Conservation (phyloP, 177 flowering plant genomes). For the Vitis hybrid region DNA sequence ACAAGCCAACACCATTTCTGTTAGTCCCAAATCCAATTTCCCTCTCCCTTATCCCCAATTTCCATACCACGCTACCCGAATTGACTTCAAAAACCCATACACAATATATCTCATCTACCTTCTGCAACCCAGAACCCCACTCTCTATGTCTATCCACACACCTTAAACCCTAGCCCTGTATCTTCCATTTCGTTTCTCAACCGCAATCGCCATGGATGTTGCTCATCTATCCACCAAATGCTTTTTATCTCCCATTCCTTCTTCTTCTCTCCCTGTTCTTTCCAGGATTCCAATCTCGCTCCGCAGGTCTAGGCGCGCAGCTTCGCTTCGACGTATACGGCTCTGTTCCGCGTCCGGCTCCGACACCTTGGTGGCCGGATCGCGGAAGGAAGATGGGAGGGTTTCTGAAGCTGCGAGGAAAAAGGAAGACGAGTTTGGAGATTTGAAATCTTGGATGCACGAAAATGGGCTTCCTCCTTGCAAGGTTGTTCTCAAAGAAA, state of each 20-base stretch:
- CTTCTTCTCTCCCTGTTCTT: conserved; percentile 15
- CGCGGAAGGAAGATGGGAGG: conserved; percentile 39
- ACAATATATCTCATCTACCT: neutral
- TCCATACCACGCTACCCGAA: neutral
- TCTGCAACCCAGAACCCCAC: neutral
- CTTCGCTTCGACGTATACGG: conserved; percentile 26
- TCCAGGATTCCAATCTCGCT: conserved; percentile 29
- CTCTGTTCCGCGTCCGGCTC: conserved; percentile 50
- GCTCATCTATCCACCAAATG: conserved; percentile 17
- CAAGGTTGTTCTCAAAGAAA: conserved; percentile 76
- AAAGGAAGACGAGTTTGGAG: conserved; percentile 42
- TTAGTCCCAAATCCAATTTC: neutral
- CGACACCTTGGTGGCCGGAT: conserved; percentile 62
- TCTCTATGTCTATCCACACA: neutral
- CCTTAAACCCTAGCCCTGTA: conserved; percentile 7
- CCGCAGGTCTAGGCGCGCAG: neutral
- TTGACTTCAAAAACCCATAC: neutral
- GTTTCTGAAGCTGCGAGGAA: conserved; percentile 25
- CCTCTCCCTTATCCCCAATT: neutral
- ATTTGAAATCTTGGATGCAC: conserved; percentile 95
- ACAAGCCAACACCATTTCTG: neutral
- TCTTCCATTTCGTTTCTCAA: neutral
- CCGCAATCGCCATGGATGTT: conserved; percentile 34
- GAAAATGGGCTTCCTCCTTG: conserved; percentile 84
- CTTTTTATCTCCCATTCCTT: conserved; percentile 30